Evolutionary conservation across 495 filamentous ascomycete genomes (phyloP).

Genomic region (Penicillium antarcticum): DNA sequence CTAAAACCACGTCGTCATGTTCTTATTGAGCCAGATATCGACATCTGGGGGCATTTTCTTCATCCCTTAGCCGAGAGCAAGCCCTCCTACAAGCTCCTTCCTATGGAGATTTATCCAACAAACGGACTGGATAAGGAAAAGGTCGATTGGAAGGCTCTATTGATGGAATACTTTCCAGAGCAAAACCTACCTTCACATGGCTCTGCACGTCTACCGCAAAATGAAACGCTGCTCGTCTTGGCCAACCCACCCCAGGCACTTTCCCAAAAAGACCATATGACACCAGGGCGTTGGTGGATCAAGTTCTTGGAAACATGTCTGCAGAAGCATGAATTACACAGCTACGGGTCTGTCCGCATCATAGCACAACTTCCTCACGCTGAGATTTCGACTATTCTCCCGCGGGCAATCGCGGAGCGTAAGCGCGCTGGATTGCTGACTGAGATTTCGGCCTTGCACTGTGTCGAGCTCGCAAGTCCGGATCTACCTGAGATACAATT

Average conservation of each 20-base stretch:
- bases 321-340: constrained; percentile 23
- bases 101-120: constrained; percentile 35
- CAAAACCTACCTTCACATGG: constrained; percentile 20
- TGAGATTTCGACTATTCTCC: constrained; percentile 48
- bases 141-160: constrained; percentile 43
- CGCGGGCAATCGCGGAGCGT: constrained; percentile 50
- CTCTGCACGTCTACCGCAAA: constrained; percentile 37
- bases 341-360: constrained; percentile 62
- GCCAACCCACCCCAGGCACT: constrained; percentile 46
- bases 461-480: constrained; percentile 44
- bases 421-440: constrained; percentile 50
- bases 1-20: constrained; percentile 77
- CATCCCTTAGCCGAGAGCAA: constrained; percentile 57
- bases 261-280: constrained; percentile 37
- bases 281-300: constrained; percentile 33
- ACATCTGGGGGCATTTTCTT: constrained; percentile 55
- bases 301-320: constrained; percentile 29
- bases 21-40: constrained; percentile 64
- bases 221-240: constrained; percentile 65
- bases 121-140: constrained; percentile 21
- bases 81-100: constrained; percentile 50
- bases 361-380: constrained; percentile 55
- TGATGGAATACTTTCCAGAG: constrained; percentile 40
- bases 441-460: constrained; percentile 50
- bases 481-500: constrained; percentile 11